These are phyloP conservation scores for Alternaria ethzedia DNA, from an alignment of 2,329 filamentous ascomycete species.

Conservation along the genomic window DNA sequence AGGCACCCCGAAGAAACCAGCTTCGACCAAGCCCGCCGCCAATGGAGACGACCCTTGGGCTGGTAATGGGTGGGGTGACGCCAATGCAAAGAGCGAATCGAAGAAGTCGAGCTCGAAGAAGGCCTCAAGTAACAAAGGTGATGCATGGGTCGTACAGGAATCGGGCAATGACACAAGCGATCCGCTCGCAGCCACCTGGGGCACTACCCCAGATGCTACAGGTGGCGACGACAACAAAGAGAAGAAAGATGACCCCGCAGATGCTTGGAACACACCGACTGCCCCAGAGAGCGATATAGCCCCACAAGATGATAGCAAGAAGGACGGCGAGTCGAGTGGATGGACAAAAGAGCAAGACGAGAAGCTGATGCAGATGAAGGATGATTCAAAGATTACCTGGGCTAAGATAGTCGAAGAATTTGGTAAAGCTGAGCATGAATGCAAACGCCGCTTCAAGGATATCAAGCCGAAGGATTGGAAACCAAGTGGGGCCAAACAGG, in stretches of 20 bases:
- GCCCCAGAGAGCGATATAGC: neutral
- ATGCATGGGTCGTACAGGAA: neutral
- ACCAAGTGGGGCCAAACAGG: too few species aligned
- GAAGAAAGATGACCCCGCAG: neutral
- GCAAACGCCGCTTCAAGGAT: too few species aligned
- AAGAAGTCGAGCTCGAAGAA: constrained; percentile 5
- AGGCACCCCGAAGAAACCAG: constrained; percentile 1
- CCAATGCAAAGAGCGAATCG: neutral
- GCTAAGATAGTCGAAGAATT: too few species aligned
- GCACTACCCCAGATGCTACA: neutral
- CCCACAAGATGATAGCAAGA: neutral
- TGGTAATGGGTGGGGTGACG: neutral
- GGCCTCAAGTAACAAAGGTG: neutral
- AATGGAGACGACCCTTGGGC: neutral
- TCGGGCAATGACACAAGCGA: neutral
- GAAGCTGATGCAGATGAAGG: constrained; percentile 48
- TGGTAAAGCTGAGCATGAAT: too few species aligned
- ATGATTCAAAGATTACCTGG: neutral
- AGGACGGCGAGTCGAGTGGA: neutral
- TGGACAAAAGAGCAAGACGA: constrained; percentile 52
- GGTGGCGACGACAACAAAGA: neutral
- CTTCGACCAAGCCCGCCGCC: neutral
- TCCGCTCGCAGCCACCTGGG: neutral
- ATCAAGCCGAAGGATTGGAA: too few species aligned
- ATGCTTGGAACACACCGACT: neutral